A percentile compares a stretch with the other conserved stretches of the same genome.
Evolutionary conservation across 306 rosid genomes (phyloP).

Genomic region (Macrotyloma uniflorum): DNA sequence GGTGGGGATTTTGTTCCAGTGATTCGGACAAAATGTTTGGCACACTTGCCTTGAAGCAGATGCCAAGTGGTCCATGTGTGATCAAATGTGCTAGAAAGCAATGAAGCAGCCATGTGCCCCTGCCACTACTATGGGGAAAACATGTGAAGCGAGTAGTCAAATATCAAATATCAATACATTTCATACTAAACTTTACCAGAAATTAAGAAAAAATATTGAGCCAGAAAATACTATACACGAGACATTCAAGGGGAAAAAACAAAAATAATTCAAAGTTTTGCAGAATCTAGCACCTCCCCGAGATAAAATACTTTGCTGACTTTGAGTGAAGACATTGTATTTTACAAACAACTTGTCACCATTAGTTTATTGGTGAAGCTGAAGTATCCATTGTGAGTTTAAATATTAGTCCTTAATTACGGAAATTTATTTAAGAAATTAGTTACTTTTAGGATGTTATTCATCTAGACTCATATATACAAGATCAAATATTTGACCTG

Average conservation of each 20-base stretch:
- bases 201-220: not conserved
- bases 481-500: not conserved
- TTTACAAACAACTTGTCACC: not conserved
- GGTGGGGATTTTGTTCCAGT: slow-evolving; percentile 14
- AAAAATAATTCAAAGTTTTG: not conserved
- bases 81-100: slow-evolving; percentile 29
- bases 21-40: slow-evolving; percentile 34
- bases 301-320: not conserved
- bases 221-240: not conserved
- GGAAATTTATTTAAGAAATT: not conserved
- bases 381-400: not conserved
- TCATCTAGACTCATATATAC: too few relatives aligned
- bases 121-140: not conserved
- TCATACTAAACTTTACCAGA: not conserved
- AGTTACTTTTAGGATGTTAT: too few relatives aligned
- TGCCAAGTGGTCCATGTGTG: slow-evolving; percentile 42
- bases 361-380: not conserved
- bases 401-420: not conserved
- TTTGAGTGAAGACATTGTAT: not conserved
- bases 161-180: slow-evolving; percentile 2
- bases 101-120: slow-evolving; percentile 36
- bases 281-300: not conserved
- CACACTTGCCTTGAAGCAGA: slow-evolving; percentile 10
- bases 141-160: slow-evolving; percentile 37
- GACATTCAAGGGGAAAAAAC: not conserved